Evolutionary conservation across 495 filamentous ascomycete genomes (phyloP), one percentile per base, ranked within the genome.

Genomic region (Thermothielavioides terrestris): DNA sequence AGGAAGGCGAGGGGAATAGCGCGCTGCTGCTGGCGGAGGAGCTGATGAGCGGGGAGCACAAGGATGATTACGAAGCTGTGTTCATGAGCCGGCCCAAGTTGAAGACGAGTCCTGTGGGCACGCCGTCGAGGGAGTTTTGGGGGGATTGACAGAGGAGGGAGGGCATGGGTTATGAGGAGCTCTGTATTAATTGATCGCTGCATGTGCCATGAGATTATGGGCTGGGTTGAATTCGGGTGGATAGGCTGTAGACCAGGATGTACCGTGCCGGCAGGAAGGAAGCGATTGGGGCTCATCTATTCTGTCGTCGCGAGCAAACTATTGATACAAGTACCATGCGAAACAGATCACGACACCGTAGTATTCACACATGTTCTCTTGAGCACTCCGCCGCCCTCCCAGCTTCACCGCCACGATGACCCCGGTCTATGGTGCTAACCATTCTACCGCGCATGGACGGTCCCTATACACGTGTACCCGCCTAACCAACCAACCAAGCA

Each of bases 71-170:
- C 60, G 83, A 85, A 41, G 85, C 83, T 43, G 82, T 95, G 1
- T 95, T 95, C 67, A 89, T 82, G 67, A 88, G 86, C 32, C 66
- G 89, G 52, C 89, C 89, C 1, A 85, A 82, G 54, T 75, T 95
- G 46, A 84, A 81, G 45, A 74, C 73, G 6, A 94, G 89, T 67
- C 86, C 88, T n/a, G 64, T 81, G 3, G 70, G 76, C 2, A 82
- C 79, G 25, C 83, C 82, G 8, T 54, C 40, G 8, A 67, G 55
- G 55, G 43, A 38, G 35, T 53, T 60, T 43, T 60, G 55, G 54
- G 37, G 48, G 22, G 42, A 31, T 30, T 25, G 23, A 46, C 10
- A 14, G 1, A 9, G 22, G 1, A 40, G 11, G 39, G 12, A 22
- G 37, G 37, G 12, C 11, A 49, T 34, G 26, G 25, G 10, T 22